phyloP scores from a whole-genome alignment of 345 rosid species.

The Sapria himalayana region DNA sequence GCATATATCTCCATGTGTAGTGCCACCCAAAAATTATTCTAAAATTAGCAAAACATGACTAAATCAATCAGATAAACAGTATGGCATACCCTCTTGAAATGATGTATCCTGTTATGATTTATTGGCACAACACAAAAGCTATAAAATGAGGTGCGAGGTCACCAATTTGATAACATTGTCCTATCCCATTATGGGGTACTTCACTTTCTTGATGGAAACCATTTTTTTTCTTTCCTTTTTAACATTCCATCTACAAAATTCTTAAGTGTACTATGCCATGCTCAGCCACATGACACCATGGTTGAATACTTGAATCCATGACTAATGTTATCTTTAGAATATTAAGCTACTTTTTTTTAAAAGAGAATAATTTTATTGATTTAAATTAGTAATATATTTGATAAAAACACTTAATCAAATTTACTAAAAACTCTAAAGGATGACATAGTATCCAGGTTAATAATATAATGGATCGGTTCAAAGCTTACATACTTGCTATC shows the following conservation, averaged over 20 bases:
- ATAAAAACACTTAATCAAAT: too few species aligned
- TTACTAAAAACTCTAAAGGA: too few species aligned
- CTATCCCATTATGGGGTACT: slow-evolving; percentile 5
- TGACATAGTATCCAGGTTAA: too few species aligned
- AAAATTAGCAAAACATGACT: not conserved
- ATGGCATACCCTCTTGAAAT: not conserved
- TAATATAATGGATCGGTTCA: too few species aligned
- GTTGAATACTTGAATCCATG: slow-evolving; percentile 13
- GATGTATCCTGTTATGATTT: not conserved
- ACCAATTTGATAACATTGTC: slow-evolving; percentile 6
- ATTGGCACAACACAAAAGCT: not conserved
- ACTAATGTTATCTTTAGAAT: slow-evolving; percentile 17
- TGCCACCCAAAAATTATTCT: slow-evolving; percentile 3
- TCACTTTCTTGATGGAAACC: not conserved
- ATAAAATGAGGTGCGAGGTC: slow-evolving; percentile 1
- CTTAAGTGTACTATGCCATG: not conserved
- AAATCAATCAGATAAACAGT: not conserved
- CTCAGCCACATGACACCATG: slow-evolving; percentile 5
- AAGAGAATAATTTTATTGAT: too few species aligned
- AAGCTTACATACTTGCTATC: too few species aligned
- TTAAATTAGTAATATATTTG: too few species aligned
- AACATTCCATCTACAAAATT: slow-evolving; percentile 6
- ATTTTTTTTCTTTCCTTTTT: not conserved
- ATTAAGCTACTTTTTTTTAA: too few species aligned
- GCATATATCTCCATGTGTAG: slow-evolving; percentile 6